These are phyloP conservation scores for Botrytis paeoniae DNA, from an alignment of 2,329 filamentous ascomycete species.

Conservation along the genomic window DNA sequence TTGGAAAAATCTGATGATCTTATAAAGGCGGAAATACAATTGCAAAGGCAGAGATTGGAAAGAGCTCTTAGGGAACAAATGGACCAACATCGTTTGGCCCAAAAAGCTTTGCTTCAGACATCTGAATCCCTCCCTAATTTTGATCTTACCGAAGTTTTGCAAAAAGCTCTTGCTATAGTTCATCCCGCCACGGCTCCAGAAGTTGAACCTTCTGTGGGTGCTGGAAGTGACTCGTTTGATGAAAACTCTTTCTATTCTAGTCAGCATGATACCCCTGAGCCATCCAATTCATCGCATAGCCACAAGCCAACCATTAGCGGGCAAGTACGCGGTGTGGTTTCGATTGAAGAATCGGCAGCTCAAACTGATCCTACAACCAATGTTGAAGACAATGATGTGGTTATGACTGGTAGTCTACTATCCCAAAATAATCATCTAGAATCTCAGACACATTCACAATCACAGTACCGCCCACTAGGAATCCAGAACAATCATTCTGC, in stretches of 20 bases:
- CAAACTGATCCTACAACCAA: conserved; percentile 26
- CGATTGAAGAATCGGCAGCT: conserved; percentile 27
- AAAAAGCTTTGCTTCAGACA: conserved; percentile 44
- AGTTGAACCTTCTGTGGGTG: conserved; percentile 54
- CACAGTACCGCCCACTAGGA: conserved; percentile 18
- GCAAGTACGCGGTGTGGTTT: conserved; percentile 28
- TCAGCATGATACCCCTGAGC: conserved; percentile 74
- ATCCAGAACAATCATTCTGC: conserved; percentile 1
- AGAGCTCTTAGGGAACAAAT: conserved; percentile 72
- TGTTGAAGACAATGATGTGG: conserved; percentile 29
- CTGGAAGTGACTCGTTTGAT: conserved; percentile 79
- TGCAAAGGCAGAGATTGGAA: conserved; percentile 81
- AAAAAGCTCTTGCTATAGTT: conserved; percentile 67
- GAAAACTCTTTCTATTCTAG: conserved; percentile 96
- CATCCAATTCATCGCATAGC: conserved; percentile 42
- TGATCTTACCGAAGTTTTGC: conserved; percentile 69
- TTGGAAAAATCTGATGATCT: conserved; percentile 83
- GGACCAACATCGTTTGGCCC: conserved; percentile 55
- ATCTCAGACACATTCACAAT: conserved; percentile 27
- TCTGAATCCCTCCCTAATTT: conserved; percentile 59
- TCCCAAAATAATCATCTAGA: conserved; percentile 34
- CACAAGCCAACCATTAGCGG: conserved; percentile 31
- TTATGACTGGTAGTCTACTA: conserved; percentile 34
- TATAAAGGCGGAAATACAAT: conserved; percentile 74
- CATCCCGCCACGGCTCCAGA: conserved; percentile 58